Evolutionary conservation across 2,329 filamentous ascomycete genomes (phyloP), one percentile per base, ranked within the genome.

Genomic region (Exophiala mesophila): DNA sequence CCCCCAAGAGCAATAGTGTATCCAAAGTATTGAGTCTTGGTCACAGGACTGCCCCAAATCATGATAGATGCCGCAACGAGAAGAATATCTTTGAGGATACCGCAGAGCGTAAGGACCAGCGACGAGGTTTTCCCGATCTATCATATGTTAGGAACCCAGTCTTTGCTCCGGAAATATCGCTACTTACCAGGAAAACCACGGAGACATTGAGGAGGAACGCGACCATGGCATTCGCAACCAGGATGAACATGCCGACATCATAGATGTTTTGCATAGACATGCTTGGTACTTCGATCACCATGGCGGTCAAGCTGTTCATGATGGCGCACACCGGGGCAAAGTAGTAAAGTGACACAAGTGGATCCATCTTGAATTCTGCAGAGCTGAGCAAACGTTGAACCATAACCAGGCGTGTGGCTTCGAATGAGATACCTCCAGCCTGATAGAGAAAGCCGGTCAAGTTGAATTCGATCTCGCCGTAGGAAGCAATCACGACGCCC

Each of bases 391-490:
- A 73, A 47, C 83, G 80, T 68, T 94, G 83, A 44, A 92, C 85
- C 84, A 94, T 87, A 66, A 88, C 82, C 50, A 92, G 71, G 47
- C 87, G 82, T 49, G 85, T 74, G 32, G 87, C 85, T 69, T 94
- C 87, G 59, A 89, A 90, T 37, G 83, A 62, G 54, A 89, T 85
- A 52, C 85, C 87, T 46, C 75, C 82, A 40, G 83, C 62, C 68
- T 92, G 87, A 66, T 76, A 83, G 23, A 81, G 49, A 63, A 85
- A 80, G 26, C 39, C 47, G 1, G 31, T 47, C 29, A 69, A 55
- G 56, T 69, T 84, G 63, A 98, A 98, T 63, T 89, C 82, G 67
- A 98, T 94, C 72, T 98, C 92, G 59, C 92, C 92, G 52, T 94
- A 78, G 1, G 90, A 95, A 36, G 92, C 92, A 60, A 98, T 88